Conservation (phyloP, 371 early-diverging fungal species). For the Dinochytrium kinnereticum region DNA sequence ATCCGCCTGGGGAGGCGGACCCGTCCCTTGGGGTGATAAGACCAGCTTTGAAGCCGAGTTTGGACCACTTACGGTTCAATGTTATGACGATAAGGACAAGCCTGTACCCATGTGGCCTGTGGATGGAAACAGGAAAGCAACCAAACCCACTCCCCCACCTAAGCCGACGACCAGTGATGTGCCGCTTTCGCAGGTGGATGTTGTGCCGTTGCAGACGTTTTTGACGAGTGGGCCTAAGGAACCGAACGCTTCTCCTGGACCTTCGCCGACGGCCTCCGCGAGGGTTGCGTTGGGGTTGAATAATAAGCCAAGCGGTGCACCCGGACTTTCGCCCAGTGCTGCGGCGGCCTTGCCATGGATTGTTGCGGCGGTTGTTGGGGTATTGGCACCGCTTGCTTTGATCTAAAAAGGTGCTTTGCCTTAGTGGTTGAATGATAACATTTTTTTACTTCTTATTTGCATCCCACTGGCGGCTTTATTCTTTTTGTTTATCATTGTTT, state of each 20-base stretch:
- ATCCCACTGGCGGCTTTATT: too few relatives aligned
- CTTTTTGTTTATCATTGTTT: too few relatives aligned
- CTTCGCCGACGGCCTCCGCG: not conserved
- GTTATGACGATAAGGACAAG: conserved; percentile 25
- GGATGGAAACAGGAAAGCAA: not conserved
- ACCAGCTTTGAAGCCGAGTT: conserved; percentile 1
- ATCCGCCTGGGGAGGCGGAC: conserved; percentile 67
- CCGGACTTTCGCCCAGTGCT: too few relatives aligned
- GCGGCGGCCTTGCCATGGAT: too few relatives aligned
- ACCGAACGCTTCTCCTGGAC: not conserved
- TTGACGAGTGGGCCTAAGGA: not conserved
- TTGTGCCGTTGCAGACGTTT: not conserved
- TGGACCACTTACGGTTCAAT: conserved; percentile 17
- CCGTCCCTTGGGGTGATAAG: conserved; percentile 35
- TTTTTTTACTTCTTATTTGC: too few relatives aligned
- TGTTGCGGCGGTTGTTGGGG: too few relatives aligned
- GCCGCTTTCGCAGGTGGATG: not conserved
- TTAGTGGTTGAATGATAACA: too few relatives aligned
- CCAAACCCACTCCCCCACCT: not conserved
- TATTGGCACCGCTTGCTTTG: too few relatives aligned
- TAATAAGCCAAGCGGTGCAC: not conserved
- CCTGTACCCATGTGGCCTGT: conserved; percentile 12
- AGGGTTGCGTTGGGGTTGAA: conserved; percentile 6
- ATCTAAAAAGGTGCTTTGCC: too few relatives aligned
- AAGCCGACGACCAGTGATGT: not conserved